phyloP scores from a whole-genome alignment of 768 basidiomycete genomes.

The Calocybe cyanea region DNA sequence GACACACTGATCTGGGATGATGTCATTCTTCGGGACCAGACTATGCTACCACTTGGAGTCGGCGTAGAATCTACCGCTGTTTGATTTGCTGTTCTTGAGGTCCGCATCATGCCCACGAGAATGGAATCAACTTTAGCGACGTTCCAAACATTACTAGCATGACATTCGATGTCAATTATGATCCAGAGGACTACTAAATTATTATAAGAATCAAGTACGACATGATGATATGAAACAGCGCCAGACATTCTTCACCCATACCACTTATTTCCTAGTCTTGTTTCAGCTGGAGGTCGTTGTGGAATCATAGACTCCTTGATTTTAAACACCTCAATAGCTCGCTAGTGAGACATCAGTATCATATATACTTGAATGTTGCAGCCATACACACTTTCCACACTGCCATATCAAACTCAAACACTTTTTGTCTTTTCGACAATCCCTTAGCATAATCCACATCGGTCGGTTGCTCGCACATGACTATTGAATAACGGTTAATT shows the following conservation, averaged over 20 bases:
- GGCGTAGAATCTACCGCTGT: slow-evolving; percentile 16
- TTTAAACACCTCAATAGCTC: slow-evolving; percentile 83
- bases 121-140: no score
- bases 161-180: no score
- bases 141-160: no score
- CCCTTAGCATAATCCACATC: slow-evolving; percentile 61
- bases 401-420: slow-evolving; percentile 88
- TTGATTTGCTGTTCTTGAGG: neutral
- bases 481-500: slow-evolving; percentile 33
- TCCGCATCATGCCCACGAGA: neutral
- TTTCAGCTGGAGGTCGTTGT: slow-evolving; percentile 56
- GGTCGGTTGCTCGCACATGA: slow-evolving; percentile 58
- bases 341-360: slow-evolving; percentile 37
- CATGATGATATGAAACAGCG: neutral
- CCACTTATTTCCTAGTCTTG: slow-evolving; percentile 64
- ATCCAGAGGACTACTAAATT: no score
- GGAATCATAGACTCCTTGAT: slow-evolving; percentile 78
- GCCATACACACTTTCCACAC: slow-evolving; percentile 70
- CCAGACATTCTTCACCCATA: slow-evolving; percentile 45
- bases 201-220: no score
- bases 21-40: slow-evolving; percentile 40
- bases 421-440: slow-evolving; percentile 75
- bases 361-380: neutral
- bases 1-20: slow-evolving; percentile 49
- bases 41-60: slow-evolving; percentile 58